phyloP scores from a whole-genome alignment of 257 asterid genomes.

The Solanum sejunctum region DNA sequence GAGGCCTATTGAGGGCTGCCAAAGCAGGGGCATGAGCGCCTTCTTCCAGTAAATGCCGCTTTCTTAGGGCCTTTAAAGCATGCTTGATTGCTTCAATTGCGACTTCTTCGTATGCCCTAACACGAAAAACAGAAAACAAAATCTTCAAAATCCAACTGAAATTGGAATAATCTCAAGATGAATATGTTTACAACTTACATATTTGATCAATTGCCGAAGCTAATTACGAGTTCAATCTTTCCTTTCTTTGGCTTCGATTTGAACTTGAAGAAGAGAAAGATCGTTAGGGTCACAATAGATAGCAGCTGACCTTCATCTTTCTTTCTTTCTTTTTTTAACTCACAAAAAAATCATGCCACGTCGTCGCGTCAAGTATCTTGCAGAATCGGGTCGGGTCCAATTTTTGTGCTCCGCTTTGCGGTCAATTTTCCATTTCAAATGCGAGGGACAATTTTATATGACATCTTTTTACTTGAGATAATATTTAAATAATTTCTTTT shows the following conservation, averaged over 20 bases:
- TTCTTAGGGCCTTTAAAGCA: conserved; percentile 66
- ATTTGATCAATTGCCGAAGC: background rate
- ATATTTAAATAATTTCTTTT: too few relatives aligned
- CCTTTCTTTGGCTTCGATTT: background rate
- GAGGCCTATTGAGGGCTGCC: conserved; percentile 66
- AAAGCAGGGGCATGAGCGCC: conserved; percentile 92
- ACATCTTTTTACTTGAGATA: too few relatives aligned
- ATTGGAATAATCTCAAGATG: background rate
- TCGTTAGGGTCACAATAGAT: background rate
- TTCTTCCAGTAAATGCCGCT: conserved; percentile 83
- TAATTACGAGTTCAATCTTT: background rate
- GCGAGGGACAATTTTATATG: too few relatives aligned
- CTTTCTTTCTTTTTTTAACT: background rate
- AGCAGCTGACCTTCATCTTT: background rate
- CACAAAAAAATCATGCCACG: background rate
- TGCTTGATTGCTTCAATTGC: conserved; percentile 51
- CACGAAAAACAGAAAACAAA: background rate
- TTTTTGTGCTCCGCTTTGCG: background rate
- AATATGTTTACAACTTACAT: background rate
- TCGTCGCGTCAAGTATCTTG: background rate
- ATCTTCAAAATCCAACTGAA: background rate
- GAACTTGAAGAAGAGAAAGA: background rate
- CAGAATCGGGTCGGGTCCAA: background rate
- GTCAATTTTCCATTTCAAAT: background rate
- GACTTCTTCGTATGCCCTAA: conserved; percentile 49